Conservation (phyloP, 345 rosid species). For the Rhodamnia rubescens region DNA sequence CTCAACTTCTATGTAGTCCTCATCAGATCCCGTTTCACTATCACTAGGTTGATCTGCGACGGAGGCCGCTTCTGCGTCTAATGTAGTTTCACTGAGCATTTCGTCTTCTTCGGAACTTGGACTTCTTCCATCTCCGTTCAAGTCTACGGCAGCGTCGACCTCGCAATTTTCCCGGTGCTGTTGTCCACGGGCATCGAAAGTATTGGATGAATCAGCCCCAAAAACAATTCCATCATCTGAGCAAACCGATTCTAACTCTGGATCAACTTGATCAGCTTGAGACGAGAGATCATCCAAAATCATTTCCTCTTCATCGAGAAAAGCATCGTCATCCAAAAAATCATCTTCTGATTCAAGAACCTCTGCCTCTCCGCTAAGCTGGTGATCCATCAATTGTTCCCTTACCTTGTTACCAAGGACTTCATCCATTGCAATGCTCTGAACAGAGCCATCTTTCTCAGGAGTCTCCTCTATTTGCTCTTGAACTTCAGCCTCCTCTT, state of each 20-base stretch:
- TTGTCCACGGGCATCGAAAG: background rate
- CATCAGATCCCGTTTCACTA: constrained; percentile 10
- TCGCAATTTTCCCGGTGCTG: background rate
- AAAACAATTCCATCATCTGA: background rate
- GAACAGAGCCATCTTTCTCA: background rate
- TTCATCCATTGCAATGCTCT: background rate
- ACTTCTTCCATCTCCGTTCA: background rate
- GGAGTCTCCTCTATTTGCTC: background rate
- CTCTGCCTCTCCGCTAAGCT: background rate
- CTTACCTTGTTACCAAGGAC: background rate
- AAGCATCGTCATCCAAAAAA: constrained; percentile 3
- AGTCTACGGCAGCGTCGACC: background rate
- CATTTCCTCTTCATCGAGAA: background rate
- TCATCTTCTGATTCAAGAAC: background rate
- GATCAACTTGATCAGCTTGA: background rate
- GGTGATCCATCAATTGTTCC: background rate
- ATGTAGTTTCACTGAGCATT: background rate
- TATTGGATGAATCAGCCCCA: background rate
- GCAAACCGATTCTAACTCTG: background rate
- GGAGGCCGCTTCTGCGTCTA: background rate
- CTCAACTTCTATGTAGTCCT: constrained; percentile 38
- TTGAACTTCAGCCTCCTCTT: background rate
- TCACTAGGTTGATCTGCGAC: background rate
- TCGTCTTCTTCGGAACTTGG: background rate
- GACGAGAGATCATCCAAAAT: background rate